Conservation (phyloP, 176 grass and related monocot species). For the Guadua angustifolia region DNA sequence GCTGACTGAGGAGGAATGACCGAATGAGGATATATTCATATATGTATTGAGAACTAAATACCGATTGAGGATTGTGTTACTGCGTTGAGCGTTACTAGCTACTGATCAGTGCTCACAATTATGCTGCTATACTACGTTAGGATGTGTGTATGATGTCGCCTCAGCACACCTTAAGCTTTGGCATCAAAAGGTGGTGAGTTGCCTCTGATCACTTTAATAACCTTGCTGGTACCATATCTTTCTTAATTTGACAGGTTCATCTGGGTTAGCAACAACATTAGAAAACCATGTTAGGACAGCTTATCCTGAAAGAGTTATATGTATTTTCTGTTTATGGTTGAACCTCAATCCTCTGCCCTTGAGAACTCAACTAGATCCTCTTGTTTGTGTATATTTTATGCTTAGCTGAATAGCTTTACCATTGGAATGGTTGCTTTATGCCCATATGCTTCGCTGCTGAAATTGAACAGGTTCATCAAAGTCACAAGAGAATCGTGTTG, state of each 20-base stretch:
- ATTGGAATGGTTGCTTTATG: conserved; percentile 44
- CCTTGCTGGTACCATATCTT: background rate
- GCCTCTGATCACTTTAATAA: no score
- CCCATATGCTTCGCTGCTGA: conserved; percentile 35
- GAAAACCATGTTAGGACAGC: conserved; percentile 12
- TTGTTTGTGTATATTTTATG: conserved; percentile 13
- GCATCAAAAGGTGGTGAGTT: no score
- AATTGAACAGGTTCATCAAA: conserved; percentile 63
- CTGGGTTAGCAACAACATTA: conserved; percentile 3
- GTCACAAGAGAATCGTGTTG: conserved; percentile 83
- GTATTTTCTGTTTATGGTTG: conserved; percentile 26
- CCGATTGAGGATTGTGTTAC: no score
- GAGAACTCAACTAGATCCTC: background rate
- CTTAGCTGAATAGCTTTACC: background rate
- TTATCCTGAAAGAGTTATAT: background rate
- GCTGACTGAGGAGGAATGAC: no score
- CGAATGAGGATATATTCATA: no score
- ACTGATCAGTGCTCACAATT: no score
- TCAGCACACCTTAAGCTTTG: no score
- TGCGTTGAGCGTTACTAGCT: no score
- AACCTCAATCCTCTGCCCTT: background rate
- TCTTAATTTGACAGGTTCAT: conserved; percentile 8
- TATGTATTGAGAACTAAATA: no score
- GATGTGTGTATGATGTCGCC: no score
- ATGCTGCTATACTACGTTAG: no score